These are phyloP conservation scores for Cutaneotrichosporon mucoides DNA, from an alignment of 1,284 basidiomycete genomes.

Conservation along the genomic window DNA sequence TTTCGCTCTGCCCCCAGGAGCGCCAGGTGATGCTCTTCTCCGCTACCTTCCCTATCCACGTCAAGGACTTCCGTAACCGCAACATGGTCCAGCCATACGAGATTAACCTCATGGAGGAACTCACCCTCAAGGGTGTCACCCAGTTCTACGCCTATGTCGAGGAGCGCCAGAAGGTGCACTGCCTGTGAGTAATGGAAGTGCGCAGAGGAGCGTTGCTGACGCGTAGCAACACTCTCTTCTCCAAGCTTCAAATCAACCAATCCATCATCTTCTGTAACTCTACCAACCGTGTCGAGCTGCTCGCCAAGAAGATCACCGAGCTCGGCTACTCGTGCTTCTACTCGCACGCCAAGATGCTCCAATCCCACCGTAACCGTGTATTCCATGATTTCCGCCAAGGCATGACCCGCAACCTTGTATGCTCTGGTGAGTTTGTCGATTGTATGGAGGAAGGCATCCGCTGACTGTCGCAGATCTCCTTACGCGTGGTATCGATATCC, in stretches of 20 bases:
- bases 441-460: no score
- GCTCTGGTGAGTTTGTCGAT: constrained; percentile 54
- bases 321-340: constrained; percentile 99
- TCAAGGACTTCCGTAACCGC: constrained; percentile 99
- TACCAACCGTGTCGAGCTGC: constrained; percentile 96
- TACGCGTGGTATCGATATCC: constrained; percentile 98
- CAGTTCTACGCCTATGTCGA: constrained; percentile 99
- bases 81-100: constrained; percentile 96
- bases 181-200: constrained; percentile 37
- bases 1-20: constrained; percentile 76
- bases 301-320: constrained; percentile 99
- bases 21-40: constrained; percentile 99
- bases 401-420: constrained; percentile 96
- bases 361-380: constrained; percentile 95
- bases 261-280: constrained; percentile 99
- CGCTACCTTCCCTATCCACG: constrained; percentile 97
- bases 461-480: constrained; percentile 62
- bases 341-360: constrained; percentile 99
- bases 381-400: constrained; percentile 99
- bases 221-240: constrained; percentile 34
- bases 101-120: constrained; percentile 99
- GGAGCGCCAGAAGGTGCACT: constrained; percentile 98
- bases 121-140: constrained; percentile 95
- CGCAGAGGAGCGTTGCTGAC: background rate
- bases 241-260: constrained; percentile 94